These are phyloP conservation scores for Corynascus novoguineensis DNA, from an alignment of 495 filamentous ascomycete genomes.

Conservation along the genomic window DNA sequence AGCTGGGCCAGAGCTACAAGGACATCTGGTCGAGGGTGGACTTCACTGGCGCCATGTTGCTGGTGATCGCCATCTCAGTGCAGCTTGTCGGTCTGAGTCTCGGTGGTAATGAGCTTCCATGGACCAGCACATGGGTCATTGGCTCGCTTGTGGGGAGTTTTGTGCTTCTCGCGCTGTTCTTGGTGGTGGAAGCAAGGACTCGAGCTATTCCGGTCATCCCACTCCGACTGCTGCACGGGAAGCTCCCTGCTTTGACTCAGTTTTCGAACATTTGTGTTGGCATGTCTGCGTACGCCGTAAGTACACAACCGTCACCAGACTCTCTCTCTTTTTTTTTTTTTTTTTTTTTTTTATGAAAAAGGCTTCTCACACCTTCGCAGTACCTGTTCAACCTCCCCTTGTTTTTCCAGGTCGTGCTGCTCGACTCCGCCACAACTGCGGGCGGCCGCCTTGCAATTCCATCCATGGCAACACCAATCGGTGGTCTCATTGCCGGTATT, in stretches of 20 bases:
- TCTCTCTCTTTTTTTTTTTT: no score
- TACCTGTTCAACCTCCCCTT: conserved; percentile 62
- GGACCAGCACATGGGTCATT: conserved; percentile 54
- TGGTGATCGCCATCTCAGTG: conserved; percentile 53
- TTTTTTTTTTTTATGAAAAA: no score
- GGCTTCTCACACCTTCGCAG: conserved; percentile 30
- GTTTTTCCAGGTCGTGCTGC: conserved; percentile 58
- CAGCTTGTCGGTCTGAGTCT: conserved; percentile 57
- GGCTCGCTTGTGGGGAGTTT: conserved; percentile 47
- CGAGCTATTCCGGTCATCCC: conserved; percentile 58
- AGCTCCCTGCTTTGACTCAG: conserved; percentile 48
- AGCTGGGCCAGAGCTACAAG: conserved; percentile 20
- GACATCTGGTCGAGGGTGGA: conserved; percentile 54
- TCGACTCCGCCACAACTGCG: conserved; percentile 56
- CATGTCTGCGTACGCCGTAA: conserved; percentile 58
- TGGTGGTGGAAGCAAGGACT: conserved; percentile 52
- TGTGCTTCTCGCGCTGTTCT: conserved; percentile 44
- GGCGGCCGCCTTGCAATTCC: conserved; percentile 56
- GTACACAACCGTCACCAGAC: conserved; percentile 20
- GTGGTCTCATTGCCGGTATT: conserved; percentile 54
- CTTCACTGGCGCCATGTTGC: conserved; percentile 47
- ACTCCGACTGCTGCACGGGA: conserved; percentile 49
- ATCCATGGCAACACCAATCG: conserved; percentile 56
- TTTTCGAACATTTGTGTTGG: conserved; percentile 58
- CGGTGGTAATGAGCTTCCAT: conserved; percentile 58